phyloP scores from a whole-genome alignment of 2,329 filamentous ascomycete species.

The Colletotrichum salicis region DNA sequence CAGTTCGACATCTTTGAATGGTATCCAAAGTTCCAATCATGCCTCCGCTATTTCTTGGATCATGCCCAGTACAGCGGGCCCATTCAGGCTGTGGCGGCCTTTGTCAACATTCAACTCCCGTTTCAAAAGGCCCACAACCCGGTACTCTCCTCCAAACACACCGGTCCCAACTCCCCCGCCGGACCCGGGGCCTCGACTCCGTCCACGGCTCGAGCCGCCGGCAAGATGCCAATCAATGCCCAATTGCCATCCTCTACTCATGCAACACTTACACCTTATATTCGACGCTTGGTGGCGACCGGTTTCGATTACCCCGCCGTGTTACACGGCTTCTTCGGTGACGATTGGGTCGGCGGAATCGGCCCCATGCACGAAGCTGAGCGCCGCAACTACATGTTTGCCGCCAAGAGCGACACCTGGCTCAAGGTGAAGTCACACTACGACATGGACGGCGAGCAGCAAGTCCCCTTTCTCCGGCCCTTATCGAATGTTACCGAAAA shows the following conservation, averaged over 20 bases:
- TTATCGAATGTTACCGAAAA: constrained; percentile 79
- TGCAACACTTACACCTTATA: constrained; percentile 85
- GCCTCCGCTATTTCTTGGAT: constrained; percentile 90
- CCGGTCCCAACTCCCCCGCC: constrained; percentile 47
- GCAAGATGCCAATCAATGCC: constrained; percentile 43
- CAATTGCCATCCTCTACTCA: constrained; percentile 44
- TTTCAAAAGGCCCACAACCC: constrained; percentile 74
- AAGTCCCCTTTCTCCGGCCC: constrained; percentile 86
- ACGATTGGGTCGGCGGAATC: constrained; percentile 85
- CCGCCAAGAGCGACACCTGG: constrained; percentile 93
- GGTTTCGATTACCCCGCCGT: constrained; percentile 88
- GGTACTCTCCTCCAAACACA: constrained; percentile 50
- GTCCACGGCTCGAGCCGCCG: constrained; percentile 41
- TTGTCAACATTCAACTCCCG: constrained; percentile 91
- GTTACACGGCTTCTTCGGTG: constrained; percentile 97
- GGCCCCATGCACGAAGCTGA: constrained; percentile 88
- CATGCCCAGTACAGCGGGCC: constrained; percentile 85
- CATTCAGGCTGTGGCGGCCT: constrained; percentile 88
- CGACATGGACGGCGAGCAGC: constrained; percentile 85
- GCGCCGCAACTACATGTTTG: constrained; percentile 92
- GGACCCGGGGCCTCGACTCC: constrained; percentile 43
- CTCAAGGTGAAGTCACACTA: constrained; percentile 89
- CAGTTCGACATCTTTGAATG: constrained; percentile 88
- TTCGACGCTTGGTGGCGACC: constrained; percentile 88
- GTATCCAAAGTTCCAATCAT: constrained; percentile 91